Conservation (phyloP, 352 stramenopile species). For the Globisporangium cylindrosporum region DNA sequence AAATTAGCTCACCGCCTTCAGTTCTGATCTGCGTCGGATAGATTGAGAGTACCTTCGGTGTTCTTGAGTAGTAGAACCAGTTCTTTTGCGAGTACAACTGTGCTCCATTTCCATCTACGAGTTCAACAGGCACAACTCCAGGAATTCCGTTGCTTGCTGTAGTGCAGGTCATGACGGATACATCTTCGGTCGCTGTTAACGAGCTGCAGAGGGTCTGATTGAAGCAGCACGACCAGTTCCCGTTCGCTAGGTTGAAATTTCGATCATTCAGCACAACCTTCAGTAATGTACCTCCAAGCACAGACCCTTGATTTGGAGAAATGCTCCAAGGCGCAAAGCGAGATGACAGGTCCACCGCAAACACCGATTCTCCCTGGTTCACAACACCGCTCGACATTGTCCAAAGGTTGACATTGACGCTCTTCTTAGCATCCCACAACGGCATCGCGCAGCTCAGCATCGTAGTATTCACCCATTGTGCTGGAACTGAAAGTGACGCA, state of each 20-base stretch:
- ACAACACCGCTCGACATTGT: conserved; percentile 18
- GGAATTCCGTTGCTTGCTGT: conserved; percentile 16
- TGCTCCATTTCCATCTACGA: conserved; percentile 8
- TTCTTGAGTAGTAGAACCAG: conserved; percentile 36
- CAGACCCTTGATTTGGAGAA: conserved; percentile 20
- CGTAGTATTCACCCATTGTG: conserved; percentile 34
- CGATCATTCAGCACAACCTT: background rate
- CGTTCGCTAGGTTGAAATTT: background rate
- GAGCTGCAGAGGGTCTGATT: conserved; percentile 22
- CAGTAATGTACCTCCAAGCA: conserved; percentile 14
- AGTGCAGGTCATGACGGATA: conserved; percentile 12
- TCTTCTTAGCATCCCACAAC: conserved; percentile 18
- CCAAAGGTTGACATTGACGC: conserved; percentile 30
- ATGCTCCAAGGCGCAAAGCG: conserved; percentile 22
- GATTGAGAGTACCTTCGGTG: conserved; percentile 26
- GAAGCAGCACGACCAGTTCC: conserved; percentile 40
- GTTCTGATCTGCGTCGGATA: conserved; percentile 17
- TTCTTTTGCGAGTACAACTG: conserved; percentile 12
- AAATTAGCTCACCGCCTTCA: conserved; percentile 25
- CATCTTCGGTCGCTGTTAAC: conserved; percentile 6
- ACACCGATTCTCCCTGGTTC: background rate
- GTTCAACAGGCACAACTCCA: conserved; percentile 23
- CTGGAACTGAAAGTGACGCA: conserved; percentile 22
- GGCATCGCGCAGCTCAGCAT: conserved; percentile 28
- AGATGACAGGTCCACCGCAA: conserved; percentile 5